These are phyloP conservation scores for Cercospora berteroae DNA, from an alignment of 2,329 filamentous ascomycete genomes.

Conservation along the genomic window DNA sequence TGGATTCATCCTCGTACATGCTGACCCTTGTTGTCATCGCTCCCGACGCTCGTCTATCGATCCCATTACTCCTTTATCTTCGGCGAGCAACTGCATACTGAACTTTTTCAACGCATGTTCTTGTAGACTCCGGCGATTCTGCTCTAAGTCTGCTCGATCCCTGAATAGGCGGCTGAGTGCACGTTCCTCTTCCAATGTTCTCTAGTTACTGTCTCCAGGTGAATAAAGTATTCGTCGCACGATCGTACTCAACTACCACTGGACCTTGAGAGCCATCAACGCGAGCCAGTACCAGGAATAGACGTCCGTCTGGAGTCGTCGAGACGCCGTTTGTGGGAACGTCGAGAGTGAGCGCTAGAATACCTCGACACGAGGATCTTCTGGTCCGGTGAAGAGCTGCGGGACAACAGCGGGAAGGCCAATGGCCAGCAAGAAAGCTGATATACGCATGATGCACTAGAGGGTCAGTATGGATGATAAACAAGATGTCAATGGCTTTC, in stretches of 20 bases:
- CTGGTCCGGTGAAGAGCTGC: background rate
- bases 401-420: background rate
- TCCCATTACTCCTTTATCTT: no score
- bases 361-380: constrained; percentile 7
- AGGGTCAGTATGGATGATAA: background rate
- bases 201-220: no score
- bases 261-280: constrained; percentile 6
- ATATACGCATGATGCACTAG: background rate
- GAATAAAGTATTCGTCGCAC: constrained; percentile 23
- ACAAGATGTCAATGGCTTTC: background rate
- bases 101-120: no score
- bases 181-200: no score
- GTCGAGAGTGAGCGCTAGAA: constrained; percentile 11
- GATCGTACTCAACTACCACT: constrained; percentile 5
- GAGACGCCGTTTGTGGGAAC: constrained; percentile 11
- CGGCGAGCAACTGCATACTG: no score
- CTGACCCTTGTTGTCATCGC: no score
- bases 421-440: background rate
- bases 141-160: no score
- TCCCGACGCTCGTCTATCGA: no score
- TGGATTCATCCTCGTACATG: no score
- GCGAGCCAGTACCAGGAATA: constrained; percentile 12
- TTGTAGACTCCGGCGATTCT: no score
- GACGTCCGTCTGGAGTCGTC: constrained; percentile 10
- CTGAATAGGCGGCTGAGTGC: no score